Conservation (phyloP, 1,284 basidiomycete genomes). For the Trichosporon coremiiforme region DNA sequence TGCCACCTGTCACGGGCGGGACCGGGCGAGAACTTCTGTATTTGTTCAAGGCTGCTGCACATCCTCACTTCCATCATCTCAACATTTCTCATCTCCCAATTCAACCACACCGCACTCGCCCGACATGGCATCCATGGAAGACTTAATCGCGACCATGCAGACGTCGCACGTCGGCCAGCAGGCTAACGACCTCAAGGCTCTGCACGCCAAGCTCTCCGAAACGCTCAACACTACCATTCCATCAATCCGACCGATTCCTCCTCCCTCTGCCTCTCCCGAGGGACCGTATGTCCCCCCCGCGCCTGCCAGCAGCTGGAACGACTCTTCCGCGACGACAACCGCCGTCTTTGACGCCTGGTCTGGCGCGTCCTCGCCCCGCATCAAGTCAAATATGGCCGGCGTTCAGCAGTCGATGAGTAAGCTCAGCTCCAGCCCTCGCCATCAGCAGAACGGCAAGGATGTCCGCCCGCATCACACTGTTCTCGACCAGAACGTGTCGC, state of each 20-base stretch:
- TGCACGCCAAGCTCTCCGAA: constrained; percentile 45
- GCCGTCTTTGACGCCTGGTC: constrained; percentile 25
- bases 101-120: not conserved
- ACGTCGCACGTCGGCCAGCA: constrained; percentile 50
- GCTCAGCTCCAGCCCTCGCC: constrained; percentile 37
- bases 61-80: constrained; percentile 9
- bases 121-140: constrained; percentile 19
- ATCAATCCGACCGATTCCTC: constrained; percentile 37
- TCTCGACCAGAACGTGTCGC: constrained; percentile 40
- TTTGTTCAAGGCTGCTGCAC: not conserved
- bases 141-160: constrained; percentile 31
- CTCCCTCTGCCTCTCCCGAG: constrained; percentile 27
- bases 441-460: constrained; percentile 19
- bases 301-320: constrained; percentile 53
- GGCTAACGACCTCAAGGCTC: constrained; percentile 45
- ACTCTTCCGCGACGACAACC: constrained; percentile 24
- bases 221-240: constrained; percentile 31
- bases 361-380: not conserved
- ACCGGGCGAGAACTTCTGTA: constrained; percentile 14
- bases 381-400: constrained; percentile 18
- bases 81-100: constrained; percentile 6
- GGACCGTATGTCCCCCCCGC: constrained; percentile 49
- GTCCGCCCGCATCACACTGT: constrained; percentile 40
- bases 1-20: constrained; percentile 16
- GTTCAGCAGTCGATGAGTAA: constrained; percentile 23